phyloP scores from a whole-genome alignment of 1,284 basidiomycete genomes.

The Naganishia albida region DNA sequence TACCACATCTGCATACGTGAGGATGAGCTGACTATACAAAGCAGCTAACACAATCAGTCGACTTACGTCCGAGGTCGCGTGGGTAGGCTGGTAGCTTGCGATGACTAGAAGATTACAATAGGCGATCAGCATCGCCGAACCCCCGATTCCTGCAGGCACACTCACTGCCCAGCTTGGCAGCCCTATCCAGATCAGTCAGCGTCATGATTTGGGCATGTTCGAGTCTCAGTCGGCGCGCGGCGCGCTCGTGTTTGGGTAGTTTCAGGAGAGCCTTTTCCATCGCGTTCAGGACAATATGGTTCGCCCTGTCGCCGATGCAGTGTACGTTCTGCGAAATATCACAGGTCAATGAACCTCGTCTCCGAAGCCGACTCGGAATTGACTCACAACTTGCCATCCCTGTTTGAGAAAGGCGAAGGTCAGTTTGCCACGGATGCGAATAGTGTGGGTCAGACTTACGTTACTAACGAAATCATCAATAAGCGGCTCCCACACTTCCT shows the following conservation, averaged over 20 bases:
- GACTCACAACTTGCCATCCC: slow-evolving; percentile 56
- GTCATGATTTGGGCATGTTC: slow-evolving; percentile 90
- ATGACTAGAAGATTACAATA: slow-evolving; percentile 62
- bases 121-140: slow-evolving; percentile 5
- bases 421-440: not conserved
- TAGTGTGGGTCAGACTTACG: slow-evolving; percentile 55
- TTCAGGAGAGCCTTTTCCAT: slow-evolving; percentile 66
- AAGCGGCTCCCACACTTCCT: slow-evolving; percentile 60
- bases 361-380: slow-evolving; percentile 29
- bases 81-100: slow-evolving; percentile 88
- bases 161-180: slow-evolving; percentile 71
- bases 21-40: not conserved
- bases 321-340: slow-evolving; percentile 68
- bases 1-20: slow-evolving; percentile 71
- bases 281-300: slow-evolving; percentile 74
- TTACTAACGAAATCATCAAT: slow-evolving; percentile 68
- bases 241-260: slow-evolving; percentile 57
- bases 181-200: slow-evolving; percentile 66
- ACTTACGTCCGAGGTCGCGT: slow-evolving; percentile 60
- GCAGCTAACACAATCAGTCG: not conserved
- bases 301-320: slow-evolving; percentile 88
- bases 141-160: slow-evolving; percentile 16
- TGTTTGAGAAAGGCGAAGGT: slow-evolving; percentile 18
- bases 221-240: slow-evolving; percentile 67
- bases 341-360: not conserved